A percentile compares a stretch with the other conserved stretches of the same genome.
Conservation (phyloP, 2,329 filamentous ascomycete genomes). For the Huntiella bhutanensis region DNA sequence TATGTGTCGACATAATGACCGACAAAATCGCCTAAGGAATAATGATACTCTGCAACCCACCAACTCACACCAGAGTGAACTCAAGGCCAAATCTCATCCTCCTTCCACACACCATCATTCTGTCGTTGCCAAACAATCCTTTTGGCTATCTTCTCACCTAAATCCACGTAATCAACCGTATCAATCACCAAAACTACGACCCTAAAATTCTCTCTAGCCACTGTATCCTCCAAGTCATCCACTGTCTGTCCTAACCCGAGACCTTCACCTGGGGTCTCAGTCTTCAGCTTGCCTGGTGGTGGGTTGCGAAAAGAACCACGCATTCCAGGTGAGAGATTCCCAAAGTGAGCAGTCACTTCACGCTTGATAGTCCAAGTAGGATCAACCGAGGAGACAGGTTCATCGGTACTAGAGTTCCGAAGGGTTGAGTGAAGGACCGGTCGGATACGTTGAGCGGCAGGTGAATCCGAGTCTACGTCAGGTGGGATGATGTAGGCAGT, state of each 20-base stretch:
- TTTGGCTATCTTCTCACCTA: slow-evolving; percentile 42
- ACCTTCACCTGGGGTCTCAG: slow-evolving; percentile 20
- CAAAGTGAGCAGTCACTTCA: slow-evolving; percentile 76
- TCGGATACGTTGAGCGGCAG: not conserved
- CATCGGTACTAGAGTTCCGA: slow-evolving; percentile 19
- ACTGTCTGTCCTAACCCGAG: slow-evolving; percentile 43
- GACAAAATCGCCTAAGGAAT: no score
- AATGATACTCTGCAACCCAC: no score
- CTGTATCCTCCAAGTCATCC: slow-evolving; percentile 46
- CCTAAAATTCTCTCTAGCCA: slow-evolving; percentile 59
- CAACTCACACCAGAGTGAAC: no score
- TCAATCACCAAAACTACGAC: slow-evolving; percentile 67
- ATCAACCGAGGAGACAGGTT: not conserved
- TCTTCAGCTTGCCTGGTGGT: slow-evolving; percentile 42
- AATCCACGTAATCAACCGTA: slow-evolving; percentile 55
- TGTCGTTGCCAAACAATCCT: slow-evolving; percentile 51
- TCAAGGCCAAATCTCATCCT: slow-evolving; percentile 6
- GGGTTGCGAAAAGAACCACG: slow-evolving; percentile 59
- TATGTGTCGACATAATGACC: no score
- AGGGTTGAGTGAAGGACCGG: slow-evolving; percentile 10
- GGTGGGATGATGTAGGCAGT: slow-evolving; percentile 54
- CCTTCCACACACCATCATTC: slow-evolving; percentile 13
- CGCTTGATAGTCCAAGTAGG: slow-evolving; percentile 52
- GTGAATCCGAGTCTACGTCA: slow-evolving; percentile 33
- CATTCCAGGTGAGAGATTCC: slow-evolving; percentile 67